Evolutionary conservation across 768 basidiomycete genomes (phyloP).

Genomic region (Lenzites betulinus): DNA sequence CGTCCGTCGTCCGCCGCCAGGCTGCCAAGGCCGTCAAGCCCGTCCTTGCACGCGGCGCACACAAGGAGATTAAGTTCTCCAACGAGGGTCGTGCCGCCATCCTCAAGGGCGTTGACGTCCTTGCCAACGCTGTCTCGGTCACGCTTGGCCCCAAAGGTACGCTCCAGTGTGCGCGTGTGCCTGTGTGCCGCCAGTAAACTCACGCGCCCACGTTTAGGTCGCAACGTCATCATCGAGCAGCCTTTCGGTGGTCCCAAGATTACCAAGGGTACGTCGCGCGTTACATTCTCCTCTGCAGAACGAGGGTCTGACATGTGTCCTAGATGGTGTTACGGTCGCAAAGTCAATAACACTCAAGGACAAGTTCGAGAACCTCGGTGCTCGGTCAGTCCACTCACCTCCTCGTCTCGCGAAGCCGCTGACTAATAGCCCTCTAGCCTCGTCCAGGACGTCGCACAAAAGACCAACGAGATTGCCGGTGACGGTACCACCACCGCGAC

Average conservation of each 20-base stretch:
- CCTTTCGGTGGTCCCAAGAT: constrained; percentile 90
- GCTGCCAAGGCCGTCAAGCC: constrained; percentile 59
- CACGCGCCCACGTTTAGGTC: constrained; percentile 49
- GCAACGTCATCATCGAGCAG: constrained; percentile 99
- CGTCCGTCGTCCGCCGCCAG: constrained; percentile 67
- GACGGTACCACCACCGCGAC: constrained; percentile 99
- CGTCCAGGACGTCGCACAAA: constrained; percentile 92
- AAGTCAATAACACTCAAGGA: constrained; percentile 93
- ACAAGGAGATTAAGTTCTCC: constrained; percentile 97
- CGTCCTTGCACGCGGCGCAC: constrained; percentile 65
- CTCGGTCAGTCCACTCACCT: constrained; percentile 63
- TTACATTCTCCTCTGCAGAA: neutral
- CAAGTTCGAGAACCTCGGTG: constrained; percentile 99
- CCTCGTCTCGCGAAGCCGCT: neutral
- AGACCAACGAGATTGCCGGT: constrained; percentile 96
- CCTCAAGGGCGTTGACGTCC: constrained; percentile 92
- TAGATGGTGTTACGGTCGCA: constrained; percentile 97
- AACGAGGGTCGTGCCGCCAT: constrained; percentile 94
- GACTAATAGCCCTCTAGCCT: constrained; percentile 51
- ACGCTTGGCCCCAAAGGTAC: constrained; percentile 95
- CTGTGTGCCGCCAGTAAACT: constrained; percentile 5
- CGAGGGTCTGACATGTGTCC: neutral
- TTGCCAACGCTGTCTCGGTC: constrained; percentile 95
- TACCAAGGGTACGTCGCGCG: constrained; percentile 73
- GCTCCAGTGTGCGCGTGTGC: constrained; percentile 16